These are phyloP conservation scores for Aphanomyces cochlioides DNA, from an alignment of 352 stramenopile species.

Conservation along the genomic window DNA sequence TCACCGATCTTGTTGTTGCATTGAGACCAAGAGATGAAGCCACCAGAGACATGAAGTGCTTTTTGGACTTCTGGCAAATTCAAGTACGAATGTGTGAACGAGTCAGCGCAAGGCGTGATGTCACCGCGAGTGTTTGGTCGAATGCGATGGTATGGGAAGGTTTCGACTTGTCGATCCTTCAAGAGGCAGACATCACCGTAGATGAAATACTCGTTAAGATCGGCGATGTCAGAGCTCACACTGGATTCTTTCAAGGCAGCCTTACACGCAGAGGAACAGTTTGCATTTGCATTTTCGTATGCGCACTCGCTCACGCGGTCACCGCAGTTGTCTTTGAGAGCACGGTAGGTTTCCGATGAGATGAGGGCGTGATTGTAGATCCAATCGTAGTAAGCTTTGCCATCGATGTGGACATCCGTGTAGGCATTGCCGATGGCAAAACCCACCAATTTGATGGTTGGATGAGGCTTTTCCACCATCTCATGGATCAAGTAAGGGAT, in stretches of 20 bases:
- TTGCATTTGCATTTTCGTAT: slow-evolving; percentile 45
- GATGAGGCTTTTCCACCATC: slow-evolving; percentile 51
- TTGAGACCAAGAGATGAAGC: slow-evolving; percentile 45
- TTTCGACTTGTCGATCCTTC: slow-evolving; percentile 45
- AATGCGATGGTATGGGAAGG: slow-evolving; percentile 45
- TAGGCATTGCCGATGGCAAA: slow-evolving; percentile 68
- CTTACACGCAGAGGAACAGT: slow-evolving; percentile 33
- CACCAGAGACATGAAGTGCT: slow-evolving; percentile 51
- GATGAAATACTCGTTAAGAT: slow-evolving; percentile 72
- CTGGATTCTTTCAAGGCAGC: slow-evolving; percentile 40
- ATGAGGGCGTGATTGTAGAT: slow-evolving; percentile 78
- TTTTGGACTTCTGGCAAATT: slow-evolving; percentile 51
- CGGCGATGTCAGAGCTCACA: slow-evolving; percentile 38
- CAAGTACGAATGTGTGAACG: slow-evolving; percentile 50
- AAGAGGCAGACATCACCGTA: slow-evolving; percentile 65
- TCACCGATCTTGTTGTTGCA: slow-evolving; percentile 48
- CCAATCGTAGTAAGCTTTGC: slow-evolving; percentile 32
- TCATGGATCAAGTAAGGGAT: slow-evolving; percentile 71
- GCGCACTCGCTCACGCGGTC: slow-evolving; percentile 54
- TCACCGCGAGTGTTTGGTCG: slow-evolving; percentile 56
- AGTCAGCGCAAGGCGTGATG: slow-evolving; percentile 54
- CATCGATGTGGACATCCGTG: slow-evolving; percentile 56
- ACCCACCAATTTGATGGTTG: slow-evolving; percentile 51
- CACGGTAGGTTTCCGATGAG: slow-evolving; percentile 59
- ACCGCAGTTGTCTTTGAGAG: slow-evolving; percentile 51